These are phyloP conservation scores for Heterobasidion occidentale DNA, from an alignment of 1,284 basidiomycete genomes.

Conservation along the genomic window DNA sequence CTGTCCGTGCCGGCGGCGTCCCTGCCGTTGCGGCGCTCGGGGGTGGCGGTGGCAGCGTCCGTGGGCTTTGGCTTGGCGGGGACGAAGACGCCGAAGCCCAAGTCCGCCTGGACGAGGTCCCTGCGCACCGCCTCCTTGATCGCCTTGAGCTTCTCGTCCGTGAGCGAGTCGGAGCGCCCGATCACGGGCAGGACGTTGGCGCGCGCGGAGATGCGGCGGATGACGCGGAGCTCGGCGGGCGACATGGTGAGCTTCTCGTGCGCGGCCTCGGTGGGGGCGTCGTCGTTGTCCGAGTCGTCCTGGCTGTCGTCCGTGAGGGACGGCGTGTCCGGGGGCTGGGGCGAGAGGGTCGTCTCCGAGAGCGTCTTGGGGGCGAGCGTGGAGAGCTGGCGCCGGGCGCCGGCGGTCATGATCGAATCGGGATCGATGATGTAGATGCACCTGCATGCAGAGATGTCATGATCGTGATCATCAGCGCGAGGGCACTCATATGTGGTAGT, in stretches of 20 bases:
- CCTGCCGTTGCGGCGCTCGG: not conserved
- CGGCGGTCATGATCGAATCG: slow-evolving; percentile 48
- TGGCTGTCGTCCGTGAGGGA: slow-evolving; percentile 34
- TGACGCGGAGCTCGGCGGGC: slow-evolving; percentile 69
- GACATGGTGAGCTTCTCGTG: slow-evolving; percentile 50
- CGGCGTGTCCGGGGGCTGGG: slow-evolving; percentile 46
- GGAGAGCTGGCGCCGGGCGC: slow-evolving; percentile 38
- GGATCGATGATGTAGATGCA: slow-evolving; percentile 82
- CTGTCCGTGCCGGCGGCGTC: slow-evolving; percentile 7
- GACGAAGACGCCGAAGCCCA: slow-evolving; percentile 71
- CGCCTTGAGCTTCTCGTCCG: slow-evolving; percentile 57
- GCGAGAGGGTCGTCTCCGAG: slow-evolving; percentile 53
- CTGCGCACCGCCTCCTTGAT: slow-evolving; percentile 62
- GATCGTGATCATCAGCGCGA: not conserved
- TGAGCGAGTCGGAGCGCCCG: slow-evolving; percentile 69
- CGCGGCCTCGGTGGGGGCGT: slow-evolving; percentile 24
- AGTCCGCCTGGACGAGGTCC: slow-evolving; percentile 52
- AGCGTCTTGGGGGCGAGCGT: slow-evolving; percentile 43
- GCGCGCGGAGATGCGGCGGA: slow-evolving; percentile 60
- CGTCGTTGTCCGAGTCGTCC: slow-evolving; percentile 40
- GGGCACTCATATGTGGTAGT: not conserved
- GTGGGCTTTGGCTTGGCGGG: slow-evolving; percentile 21
- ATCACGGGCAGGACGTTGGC: slow-evolving; percentile 74
- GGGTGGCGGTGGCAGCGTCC: slow-evolving; percentile 10
- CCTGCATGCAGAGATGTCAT: slow-evolving; percentile 25